phyloP scores from a whole-genome alignment of 495 filamentous ascomycete species.

The Pyrenula aspistea region DNA sequence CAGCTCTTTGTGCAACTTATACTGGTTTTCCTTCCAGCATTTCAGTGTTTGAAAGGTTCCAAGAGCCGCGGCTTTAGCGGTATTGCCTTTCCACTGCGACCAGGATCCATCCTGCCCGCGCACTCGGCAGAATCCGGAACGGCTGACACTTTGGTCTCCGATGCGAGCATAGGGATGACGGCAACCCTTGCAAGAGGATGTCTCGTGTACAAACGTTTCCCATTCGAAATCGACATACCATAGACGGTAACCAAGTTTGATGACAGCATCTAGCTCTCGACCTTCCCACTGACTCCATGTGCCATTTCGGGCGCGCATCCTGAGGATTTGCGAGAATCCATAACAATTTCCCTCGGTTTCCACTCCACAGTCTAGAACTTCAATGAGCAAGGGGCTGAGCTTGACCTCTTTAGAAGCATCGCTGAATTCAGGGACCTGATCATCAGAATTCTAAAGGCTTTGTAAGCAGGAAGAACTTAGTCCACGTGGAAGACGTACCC shows the following conservation, averaged over 20 bases:
- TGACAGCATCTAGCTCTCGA: background rate
- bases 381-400: background rate
- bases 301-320: background rate
- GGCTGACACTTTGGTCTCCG: too few species aligned
- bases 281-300: background rate
- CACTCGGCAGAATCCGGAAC: background rate
- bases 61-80: background rate
- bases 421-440: background rate
- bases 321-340: background rate
- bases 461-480: background rate
- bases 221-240: background rate
- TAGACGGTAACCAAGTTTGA: background rate
- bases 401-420: background rate
- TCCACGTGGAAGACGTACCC: background rate
- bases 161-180: too few species aligned
- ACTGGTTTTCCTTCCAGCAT: background rate
- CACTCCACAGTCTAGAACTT: background rate
- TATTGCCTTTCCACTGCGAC: background rate
- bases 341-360: background rate
- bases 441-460: background rate
- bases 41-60: background rate
- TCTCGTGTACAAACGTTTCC: background rate
- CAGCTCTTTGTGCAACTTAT: background rate
- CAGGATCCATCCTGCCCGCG: background rate
- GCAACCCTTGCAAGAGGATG: too few species aligned